Conservation (phyloP, 1,139 yeast genomes). For the Saccharomyces hybrid region DNA sequence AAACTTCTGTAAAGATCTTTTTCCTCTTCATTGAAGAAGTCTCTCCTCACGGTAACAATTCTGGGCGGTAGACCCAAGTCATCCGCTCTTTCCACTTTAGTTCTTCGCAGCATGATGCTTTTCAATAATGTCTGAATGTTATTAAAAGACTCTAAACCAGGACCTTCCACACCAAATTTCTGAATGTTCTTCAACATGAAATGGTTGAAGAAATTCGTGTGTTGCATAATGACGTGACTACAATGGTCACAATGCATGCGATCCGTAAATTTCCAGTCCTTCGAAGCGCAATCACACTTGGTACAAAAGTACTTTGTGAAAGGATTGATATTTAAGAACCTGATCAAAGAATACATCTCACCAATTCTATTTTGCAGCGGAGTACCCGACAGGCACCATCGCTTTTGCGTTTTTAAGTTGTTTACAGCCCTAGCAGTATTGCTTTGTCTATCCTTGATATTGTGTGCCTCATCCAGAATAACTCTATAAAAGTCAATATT, state of each 20-base stretch:
- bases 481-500: slow-evolving; percentile 74
- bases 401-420: slow-evolving; percentile 55
- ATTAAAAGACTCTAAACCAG: slow-evolving; percentile 68
- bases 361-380: slow-evolving; percentile 96
- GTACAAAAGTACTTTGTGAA: slow-evolving; percentile 87
- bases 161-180: slow-evolving; percentile 71
- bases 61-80: slow-evolving; percentile 96
- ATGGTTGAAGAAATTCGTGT: slow-evolving; percentile 90
- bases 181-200: slow-evolving; percentile 91
- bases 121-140: slow-evolving; percentile 66
- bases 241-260: slow-evolving; percentile 80
- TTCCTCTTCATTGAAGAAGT: slow-evolving; percentile 87
- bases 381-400: slow-evolving; percentile 93
- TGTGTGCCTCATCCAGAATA: slow-evolving; percentile 95
- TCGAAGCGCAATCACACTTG: slow-evolving; percentile 74
- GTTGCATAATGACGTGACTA: slow-evolving; percentile 90
- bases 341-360: slow-evolving; percentile 82
- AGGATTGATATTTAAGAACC: slow-evolving; percentile 79
- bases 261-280: slow-evolving; percentile 77
- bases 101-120: slow-evolving; percentile 85
- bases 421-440: slow-evolving; percentile 92
- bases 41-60: slow-evolving; percentile 78
- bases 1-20: slow-evolving; percentile 83
- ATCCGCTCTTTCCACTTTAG: slow-evolving; percentile 93
- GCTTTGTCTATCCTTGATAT: slow-evolving; percentile 88